Evolutionary conservation across 2,329 filamentous ascomycete species (phyloP).

Genomic region (Botrytis cinerea): DNA sequence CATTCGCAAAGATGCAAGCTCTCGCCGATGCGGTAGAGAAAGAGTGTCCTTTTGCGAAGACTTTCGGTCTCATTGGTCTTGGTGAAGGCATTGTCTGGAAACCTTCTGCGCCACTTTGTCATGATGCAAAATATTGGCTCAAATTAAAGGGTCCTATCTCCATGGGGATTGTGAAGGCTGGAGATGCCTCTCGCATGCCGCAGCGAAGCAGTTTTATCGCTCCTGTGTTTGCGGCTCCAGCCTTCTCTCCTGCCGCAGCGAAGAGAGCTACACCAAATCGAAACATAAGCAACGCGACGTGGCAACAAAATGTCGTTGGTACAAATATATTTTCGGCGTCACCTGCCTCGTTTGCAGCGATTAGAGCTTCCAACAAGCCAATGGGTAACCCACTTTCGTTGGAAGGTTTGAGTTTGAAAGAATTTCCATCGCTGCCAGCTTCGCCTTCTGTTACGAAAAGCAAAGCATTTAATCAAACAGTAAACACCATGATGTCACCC

Average conservation of each 20-base stretch:
- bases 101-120: slow-evolving; percentile 27
- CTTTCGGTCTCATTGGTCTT: slow-evolving; percentile 29
- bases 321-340: neutral
- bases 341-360: neutral
- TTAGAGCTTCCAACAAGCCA: neutral
- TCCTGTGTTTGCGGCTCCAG: neutral
- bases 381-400: accelerated
- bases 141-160: slow-evolving; percentile 33
- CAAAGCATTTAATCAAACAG: accelerated
- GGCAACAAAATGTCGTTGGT: too few species aligned
- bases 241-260: neutral
- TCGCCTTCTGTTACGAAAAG: neutral
- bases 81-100: slow-evolving; percentile 39
- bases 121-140: slow-evolving; percentile 33
- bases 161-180: neutral
- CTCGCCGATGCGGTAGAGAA: slow-evolving; percentile 31
- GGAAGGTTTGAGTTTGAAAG: neutral
- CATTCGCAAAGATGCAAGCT: slow-evolving; percentile 23
- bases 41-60: slow-evolving; percentile 35
- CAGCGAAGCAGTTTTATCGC: neutral
- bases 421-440: neutral
- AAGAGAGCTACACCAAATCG: too few species aligned
- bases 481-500: neutral
- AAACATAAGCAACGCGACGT: slow-evolving; percentile 2
- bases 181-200: neutral